Percentiles rank a stretch among this genome's conserved stretches.
phyloP scores from a whole-genome alignment of 306 rosid genomes.

The Begonia fuchsioides region DNA sequence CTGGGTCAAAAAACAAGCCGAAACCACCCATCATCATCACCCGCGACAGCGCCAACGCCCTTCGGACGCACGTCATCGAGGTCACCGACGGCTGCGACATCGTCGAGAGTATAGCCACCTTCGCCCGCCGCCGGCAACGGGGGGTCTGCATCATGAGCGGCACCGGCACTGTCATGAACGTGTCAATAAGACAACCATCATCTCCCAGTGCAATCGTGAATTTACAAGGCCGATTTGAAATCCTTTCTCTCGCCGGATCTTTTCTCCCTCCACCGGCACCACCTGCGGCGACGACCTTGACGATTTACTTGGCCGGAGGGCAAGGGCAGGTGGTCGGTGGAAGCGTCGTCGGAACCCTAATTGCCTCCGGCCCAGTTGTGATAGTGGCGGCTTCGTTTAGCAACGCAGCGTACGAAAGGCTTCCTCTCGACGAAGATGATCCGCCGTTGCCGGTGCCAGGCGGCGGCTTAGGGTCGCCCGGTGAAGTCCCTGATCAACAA shows the following conservation, averaged over 20 bases:
- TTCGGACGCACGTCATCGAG: constrained; percentile 2
- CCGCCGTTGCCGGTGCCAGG: neutral
- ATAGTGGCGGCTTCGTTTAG: constrained; percentile 1
- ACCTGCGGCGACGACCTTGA: neutral
- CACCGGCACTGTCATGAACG: constrained; percentile 1
- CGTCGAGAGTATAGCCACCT: neutral
- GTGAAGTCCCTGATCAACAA: constrained; percentile 2
- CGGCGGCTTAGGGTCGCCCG: neutral
- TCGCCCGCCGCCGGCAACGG: neutral
- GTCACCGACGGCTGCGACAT: neutral
- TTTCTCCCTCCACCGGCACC: constrained; percentile 1
- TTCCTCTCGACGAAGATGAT: constrained; percentile 1
- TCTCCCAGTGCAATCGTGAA: neutral
- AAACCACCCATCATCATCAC: neutral
- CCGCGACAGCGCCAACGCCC: constrained; percentile 4
- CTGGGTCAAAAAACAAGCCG: constrained; percentile 5
- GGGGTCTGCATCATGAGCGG: constrained; percentile 3
- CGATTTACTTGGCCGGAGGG: constrained; percentile 1
- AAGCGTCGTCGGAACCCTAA: constrained; percentile 1
- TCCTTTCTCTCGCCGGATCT: neutral
- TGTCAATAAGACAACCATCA: neutral
- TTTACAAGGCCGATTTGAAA: constrained; percentile 1
- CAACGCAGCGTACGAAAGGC: constrained; percentile 1
- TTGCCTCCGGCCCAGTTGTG: neutral
- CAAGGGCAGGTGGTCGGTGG: constrained; percentile 7